Conservation (phyloP, 768 basidiomycete genomes). For the Butyriboletus loyo region DNA sequence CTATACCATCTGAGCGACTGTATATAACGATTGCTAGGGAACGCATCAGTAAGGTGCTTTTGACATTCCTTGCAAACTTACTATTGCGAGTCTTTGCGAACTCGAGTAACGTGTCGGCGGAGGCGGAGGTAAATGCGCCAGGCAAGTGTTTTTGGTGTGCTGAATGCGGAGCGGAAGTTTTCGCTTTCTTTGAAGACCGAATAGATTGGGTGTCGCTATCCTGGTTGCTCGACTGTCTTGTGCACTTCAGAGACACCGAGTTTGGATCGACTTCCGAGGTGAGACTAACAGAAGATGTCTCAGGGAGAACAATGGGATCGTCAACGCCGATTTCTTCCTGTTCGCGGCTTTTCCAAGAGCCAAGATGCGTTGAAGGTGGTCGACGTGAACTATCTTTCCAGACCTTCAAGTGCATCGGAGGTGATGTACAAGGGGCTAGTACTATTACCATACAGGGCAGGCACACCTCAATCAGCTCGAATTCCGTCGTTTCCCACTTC, state of each 20-base stretch:
- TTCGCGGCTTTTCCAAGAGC: conserved; percentile 6
- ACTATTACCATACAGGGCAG: neutral
- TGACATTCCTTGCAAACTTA: conserved; percentile 3
- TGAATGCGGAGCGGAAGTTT: neutral
- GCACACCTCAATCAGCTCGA: neutral
- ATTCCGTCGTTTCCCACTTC: conserved; percentile 2
- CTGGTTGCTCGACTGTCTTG: conserved; percentile 4
- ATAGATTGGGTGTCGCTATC: neutral
- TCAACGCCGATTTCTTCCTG: conserved; percentile 29
- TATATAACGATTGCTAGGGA: conserved; percentile 19
- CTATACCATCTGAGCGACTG: conserved; percentile 19
- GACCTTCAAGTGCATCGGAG: no score
- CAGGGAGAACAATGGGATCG: conserved; percentile 19
- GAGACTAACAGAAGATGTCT: conserved; percentile 13
- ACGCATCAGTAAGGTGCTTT: neutral
- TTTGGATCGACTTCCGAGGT: conserved; percentile 9
- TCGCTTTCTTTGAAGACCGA: conserved; percentile 13
- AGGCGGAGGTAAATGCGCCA: neutral
- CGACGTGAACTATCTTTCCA: conserved; percentile 20
- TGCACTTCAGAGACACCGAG: conserved; percentile 10
- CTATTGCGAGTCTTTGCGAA: conserved; percentile 20
- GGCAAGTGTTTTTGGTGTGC: neutral
- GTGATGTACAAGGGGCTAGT: no score
- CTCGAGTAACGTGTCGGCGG: conserved; percentile 16
- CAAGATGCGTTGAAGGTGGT: neutral